A percentile compares a stretch with the other conserved stretches of the same genome.
Conservation (phyloP, 192 early-diverging fungal species). For the Phycomyces blakesleeanus region DNA sequence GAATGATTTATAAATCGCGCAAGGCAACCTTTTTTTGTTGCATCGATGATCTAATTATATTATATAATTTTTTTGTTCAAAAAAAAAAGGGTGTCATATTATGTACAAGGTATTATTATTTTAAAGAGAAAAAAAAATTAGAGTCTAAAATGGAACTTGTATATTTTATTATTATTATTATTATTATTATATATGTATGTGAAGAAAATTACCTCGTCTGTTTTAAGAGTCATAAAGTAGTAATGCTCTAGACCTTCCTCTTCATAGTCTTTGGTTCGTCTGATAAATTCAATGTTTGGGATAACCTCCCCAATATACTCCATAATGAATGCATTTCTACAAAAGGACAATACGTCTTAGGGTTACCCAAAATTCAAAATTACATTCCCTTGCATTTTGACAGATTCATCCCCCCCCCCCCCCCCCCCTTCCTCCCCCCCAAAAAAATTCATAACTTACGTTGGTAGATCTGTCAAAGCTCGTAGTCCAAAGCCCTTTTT, state of each 20-base stretch:
- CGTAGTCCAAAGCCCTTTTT: conserved; percentile 91
- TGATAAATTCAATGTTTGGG: conserved; percentile 70
- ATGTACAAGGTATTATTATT: background rate
- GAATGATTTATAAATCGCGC: conserved; percentile 98
- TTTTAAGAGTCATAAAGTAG: conserved; percentile 95
- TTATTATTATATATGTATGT: too few species aligned
- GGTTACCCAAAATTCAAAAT: conserved; percentile 3
- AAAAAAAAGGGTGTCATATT: background rate
- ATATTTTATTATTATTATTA: too few species aligned
- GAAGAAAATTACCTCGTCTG: conserved; percentile 62
- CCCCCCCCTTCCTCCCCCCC: too few species aligned
- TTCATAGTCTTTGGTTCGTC: conserved; percentile 79
- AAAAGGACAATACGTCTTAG: background rate
- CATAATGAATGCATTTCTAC: conserved; percentile 85
- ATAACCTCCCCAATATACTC: conserved; percentile 98
- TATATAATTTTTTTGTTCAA: too few species aligned
- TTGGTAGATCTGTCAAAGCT: conserved; percentile 57
- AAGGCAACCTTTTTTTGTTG: conserved; percentile 87
- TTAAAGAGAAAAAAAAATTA: too few species aligned
- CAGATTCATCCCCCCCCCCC: background rate
- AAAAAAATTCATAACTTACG: conserved; percentile 39
- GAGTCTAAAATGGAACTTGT: too few species aligned
- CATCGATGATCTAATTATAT: conserved; percentile 95
- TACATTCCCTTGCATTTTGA: background rate
- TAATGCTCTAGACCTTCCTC: conserved; percentile 82